Evolutionary conservation across 306 rosid species (phyloP), one percentile per base, ranked within the genome.

Genomic region (Prunus davidiana): DNA sequence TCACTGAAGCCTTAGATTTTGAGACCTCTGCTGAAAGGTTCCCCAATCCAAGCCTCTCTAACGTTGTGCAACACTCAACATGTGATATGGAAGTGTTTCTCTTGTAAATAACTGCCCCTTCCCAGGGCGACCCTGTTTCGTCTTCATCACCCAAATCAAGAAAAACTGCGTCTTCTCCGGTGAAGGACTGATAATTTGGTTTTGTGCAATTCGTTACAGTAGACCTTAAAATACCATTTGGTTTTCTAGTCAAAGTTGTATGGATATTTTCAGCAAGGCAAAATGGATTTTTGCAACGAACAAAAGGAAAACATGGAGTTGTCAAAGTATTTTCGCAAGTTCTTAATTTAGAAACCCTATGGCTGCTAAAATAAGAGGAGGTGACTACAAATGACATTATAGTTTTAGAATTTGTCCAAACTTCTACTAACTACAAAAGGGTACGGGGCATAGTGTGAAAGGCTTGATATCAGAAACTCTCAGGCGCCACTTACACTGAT

Each of bases 41-140:
- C 76, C 85, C 96, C 30, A 95, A 78, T 34, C 96, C 98, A 76
- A 94, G 87, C 71, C 97, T 90, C 90, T 94, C 98, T 79, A 94
- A 87, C 76, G 98, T 92, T 58, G 97, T 92, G 86, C 98, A 94
- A 57, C 90, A 94, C 74, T 94, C 98, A 63, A 90, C 27, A 70
- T 94, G 98, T 28, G 85, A 72, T 72, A 81, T 62, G 1, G 89
- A 84, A 0, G 96, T 49, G 41, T 86, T 90, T 78, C 97, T 87
- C 89, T 89, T 90, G 88, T 90, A 94, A 60, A 88, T 73, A 73
- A 94, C 80, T 3, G 97, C 95, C 72, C 98, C 96, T 89, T 92
- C 95, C 98, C 98, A 94, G 3, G 97, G 96, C 3, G 88, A 82
- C 55, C 57, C 90, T 1, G 56, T 46, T 47, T 84, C 86, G 78